Conservation (phyloP, 1,284 basidiomycete species). For the Apiotrichum gracile region DNA sequence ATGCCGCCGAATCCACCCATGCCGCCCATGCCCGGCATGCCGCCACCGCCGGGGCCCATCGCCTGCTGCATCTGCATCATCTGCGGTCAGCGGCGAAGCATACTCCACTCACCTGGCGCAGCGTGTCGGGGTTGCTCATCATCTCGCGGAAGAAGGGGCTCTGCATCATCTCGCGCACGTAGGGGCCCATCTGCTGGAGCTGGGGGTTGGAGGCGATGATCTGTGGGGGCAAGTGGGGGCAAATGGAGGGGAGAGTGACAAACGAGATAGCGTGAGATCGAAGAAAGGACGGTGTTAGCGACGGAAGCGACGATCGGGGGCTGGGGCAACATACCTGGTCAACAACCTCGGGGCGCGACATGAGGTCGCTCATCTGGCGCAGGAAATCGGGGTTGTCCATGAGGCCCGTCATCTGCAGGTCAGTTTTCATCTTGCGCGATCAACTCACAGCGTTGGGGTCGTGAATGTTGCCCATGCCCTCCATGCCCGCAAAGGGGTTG, state of each 20-base stretch:
- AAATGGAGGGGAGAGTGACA: no score
- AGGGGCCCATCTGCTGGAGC: slow-evolving; percentile 68
- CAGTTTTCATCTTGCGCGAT: neutral
- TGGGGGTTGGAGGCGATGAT: slow-evolving; percentile 76
- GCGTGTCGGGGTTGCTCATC: slow-evolving; percentile 53
- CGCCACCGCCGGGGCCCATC: slow-evolving; percentile 32
- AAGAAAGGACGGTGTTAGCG: neutral
- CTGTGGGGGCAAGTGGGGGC: slow-evolving; percentile 38
- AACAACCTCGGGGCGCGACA: slow-evolving; percentile 72
- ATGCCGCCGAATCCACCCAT: slow-evolving; percentile 28
- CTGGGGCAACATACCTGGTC: slow-evolving; percentile 54
- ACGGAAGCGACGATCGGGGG: neutral
- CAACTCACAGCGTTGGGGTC: slow-evolving; percentile 78
- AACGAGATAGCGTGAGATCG: neutral
- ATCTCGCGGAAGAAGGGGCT: slow-evolving; percentile 74
- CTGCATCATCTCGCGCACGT: slow-evolving; percentile 71
- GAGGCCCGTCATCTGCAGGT: slow-evolving; percentile 65
- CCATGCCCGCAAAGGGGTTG: slow-evolving; percentile 79
- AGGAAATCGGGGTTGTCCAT: slow-evolving; percentile 74
- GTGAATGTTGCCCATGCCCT: slow-evolving; percentile 65
- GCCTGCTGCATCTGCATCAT: slow-evolving; percentile 70
- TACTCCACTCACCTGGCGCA: slow-evolving; percentile 28
- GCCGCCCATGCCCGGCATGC: slow-evolving; percentile 24
- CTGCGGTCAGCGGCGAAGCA: slow-evolving; percentile 33
- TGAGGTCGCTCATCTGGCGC: slow-evolving; percentile 55